Conservation (phyloP, 176 grass and related monocot genomes). For the Neostapfia colusana region DNA sequence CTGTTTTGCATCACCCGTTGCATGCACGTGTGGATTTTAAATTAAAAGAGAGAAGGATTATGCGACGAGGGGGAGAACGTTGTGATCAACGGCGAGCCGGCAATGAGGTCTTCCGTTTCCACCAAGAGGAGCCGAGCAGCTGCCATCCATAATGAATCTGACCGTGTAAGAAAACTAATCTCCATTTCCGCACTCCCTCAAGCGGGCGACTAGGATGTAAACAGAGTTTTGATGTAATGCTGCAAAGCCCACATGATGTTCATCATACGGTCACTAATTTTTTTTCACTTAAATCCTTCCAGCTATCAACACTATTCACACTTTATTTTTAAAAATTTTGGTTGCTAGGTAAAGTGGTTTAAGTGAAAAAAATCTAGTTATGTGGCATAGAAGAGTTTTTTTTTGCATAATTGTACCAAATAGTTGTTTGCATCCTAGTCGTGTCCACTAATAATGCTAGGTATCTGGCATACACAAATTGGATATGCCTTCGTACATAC, state of each 20-base stretch:
- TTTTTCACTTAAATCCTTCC: no score
- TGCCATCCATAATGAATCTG: slow-evolving; percentile 88
- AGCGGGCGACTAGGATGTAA: no score
- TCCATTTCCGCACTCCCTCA: neutral
- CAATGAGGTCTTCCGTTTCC: slow-evolving; percentile 49
- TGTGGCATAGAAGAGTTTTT: no score
- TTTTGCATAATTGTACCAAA: no score
- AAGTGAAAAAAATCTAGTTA: no score
- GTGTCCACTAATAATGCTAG: neutral
- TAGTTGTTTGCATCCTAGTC: no score
- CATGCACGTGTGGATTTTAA: neutral
- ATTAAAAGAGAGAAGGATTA: slow-evolving; percentile 51
- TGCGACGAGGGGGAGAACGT: slow-evolving; percentile 59
- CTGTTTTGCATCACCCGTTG: neutral
- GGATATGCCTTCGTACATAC: neutral
- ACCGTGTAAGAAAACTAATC: slow-evolving; percentile 64
- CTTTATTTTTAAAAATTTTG: no score
- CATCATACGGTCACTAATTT: no score
- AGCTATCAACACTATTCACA: no score
- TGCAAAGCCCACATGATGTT: no score
- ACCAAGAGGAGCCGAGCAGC: slow-evolving; percentile 72
- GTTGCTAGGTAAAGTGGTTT: no score
- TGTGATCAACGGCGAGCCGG: slow-evolving; percentile 32
- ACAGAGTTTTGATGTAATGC: no score
- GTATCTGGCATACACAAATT: neutral